Conservation (phyloP, 2,329 filamentous ascomycete genomes). For the Hymenoscyphus occultus region DNA sequence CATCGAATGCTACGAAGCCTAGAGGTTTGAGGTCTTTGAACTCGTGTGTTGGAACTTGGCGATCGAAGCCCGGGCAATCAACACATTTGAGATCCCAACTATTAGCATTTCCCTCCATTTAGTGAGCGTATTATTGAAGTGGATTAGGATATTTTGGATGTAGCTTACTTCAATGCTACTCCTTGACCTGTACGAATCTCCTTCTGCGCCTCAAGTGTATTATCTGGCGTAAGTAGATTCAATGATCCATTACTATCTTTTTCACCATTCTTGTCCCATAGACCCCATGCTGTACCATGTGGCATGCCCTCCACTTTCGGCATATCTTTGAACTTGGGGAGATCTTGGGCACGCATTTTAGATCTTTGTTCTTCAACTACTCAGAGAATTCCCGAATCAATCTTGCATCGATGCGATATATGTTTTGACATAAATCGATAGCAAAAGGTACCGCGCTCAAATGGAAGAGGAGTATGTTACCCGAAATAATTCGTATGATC, state of each 20-base stretch:
- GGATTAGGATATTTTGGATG: background rate
- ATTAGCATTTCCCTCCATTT: background rate
- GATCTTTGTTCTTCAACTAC: background rate
- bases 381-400: no score
- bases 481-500: background rate
- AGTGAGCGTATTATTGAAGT: background rate
- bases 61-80: conserved; percentile 21
- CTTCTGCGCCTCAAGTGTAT: conserved; percentile 39
- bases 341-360: conserved; percentile 25
- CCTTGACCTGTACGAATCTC: conserved; percentile 43
- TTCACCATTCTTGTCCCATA: conserved; percentile 46
- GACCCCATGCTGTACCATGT: conserved; percentile 43
- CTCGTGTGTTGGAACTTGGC: conserved; percentile 19
- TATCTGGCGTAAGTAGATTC: conserved; percentile 45
- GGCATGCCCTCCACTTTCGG: conserved; percentile 42
- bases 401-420: background rate
- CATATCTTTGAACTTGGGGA: conserved; percentile 41
- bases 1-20: conserved; percentile 52
- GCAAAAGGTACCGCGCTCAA: background rate
- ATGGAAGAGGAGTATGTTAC: background rate
- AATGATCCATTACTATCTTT: conserved; percentile 44
- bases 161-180: conserved; percentile 31
- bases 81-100: conserved; percentile 22
- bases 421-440: background rate
- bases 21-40: conserved; percentile 18